Evolutionary conservation across 1,284 basidiomycete species (phyloP).

Genomic region (Puccinia sorghi): DNA sequence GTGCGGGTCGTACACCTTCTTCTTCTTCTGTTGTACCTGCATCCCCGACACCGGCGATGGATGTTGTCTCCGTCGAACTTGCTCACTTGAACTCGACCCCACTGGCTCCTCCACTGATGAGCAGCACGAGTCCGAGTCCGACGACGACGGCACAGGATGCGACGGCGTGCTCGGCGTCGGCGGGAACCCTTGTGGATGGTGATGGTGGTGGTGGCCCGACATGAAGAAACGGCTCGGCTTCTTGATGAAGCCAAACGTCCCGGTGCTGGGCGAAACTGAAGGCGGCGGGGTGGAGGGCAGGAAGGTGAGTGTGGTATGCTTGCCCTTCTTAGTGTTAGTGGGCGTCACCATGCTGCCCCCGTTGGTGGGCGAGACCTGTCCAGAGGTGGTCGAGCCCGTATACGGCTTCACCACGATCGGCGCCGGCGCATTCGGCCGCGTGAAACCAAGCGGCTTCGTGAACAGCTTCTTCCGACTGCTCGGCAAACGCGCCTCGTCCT

Average conservation of each 20-base stretch:
- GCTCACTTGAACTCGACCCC: no score
- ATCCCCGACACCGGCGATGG: neutral
- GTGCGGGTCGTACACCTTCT: constrained; percentile 7
- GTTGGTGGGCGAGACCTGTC: neutral
- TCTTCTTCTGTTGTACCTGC: constrained; percentile 7
- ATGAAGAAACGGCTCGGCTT: constrained; percentile 32
- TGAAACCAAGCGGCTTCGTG: constrained; percentile 37
- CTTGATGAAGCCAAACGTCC: constrained; percentile 40
- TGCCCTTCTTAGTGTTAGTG: constrained; percentile 33
- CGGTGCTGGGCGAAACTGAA: constrained; percentile 36
- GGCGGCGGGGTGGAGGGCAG: constrained; percentile 41
- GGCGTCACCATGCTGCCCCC: neutral
- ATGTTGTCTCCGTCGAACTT: no score
- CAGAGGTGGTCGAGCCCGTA: neutral
- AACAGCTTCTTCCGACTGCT: constrained; percentile 35
- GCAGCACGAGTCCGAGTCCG: neutral
- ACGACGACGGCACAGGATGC: constrained; percentile 6
- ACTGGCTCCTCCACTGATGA: no score
- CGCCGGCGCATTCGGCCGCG: constrained; percentile 40
- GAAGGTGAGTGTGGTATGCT: constrained; percentile 19
- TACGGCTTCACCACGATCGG: constrained; percentile 44
- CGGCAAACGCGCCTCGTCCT: neutral
- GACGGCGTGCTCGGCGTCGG: constrained; percentile 32
- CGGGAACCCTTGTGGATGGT: neutral
- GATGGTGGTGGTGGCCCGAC: neutral